Percentiles rank a stretch among this genome's conserved stretches.
phyloP scores from a whole-genome alignment of 768 basidiomycete genomes.

The Hericium alpestre region DNA sequence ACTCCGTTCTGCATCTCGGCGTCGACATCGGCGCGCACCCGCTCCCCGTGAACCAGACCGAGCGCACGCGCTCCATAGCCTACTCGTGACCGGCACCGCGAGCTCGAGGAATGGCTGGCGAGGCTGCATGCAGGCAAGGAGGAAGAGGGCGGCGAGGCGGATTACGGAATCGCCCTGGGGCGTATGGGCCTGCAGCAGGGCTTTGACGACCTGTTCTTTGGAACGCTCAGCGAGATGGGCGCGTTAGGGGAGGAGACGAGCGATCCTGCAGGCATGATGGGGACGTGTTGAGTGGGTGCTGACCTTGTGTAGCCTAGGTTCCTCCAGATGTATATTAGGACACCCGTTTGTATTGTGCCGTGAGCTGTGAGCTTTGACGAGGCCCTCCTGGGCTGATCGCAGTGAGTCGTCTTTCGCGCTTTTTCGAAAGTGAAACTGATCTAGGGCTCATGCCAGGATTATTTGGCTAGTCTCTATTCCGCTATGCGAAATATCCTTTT shows the following conservation, averaged over 20 bases:
- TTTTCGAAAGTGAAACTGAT: too few relatives aligned
- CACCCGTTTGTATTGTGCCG: too few relatives aligned
- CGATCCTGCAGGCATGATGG: background rate
- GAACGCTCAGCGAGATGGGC: constrained; percentile 52
- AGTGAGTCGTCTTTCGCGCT: too few relatives aligned
- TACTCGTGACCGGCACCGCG: constrained; percentile 51
- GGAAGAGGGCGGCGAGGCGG: constrained; percentile 15
- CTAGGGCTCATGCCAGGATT: too few relatives aligned
- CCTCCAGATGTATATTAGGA: too few relatives aligned
- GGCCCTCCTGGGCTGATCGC: too few relatives aligned
- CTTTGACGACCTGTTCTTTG: constrained; percentile 53
- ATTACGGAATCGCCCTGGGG: constrained; percentile 30
- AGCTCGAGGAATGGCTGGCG: constrained; percentile 61
- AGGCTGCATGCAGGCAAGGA: constrained; percentile 17
- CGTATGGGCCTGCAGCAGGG: constrained; percentile 46
- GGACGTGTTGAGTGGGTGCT: background rate
- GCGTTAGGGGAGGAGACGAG: constrained; percentile 6
- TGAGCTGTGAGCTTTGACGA: background rate
- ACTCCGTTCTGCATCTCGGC: constrained; percentile 33
- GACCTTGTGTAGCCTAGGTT: background rate
- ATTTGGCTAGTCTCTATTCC: too few relatives aligned
- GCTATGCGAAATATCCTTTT: too few relatives aligned
- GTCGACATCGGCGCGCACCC: constrained; percentile 24
- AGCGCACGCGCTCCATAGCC: constrained; percentile 59
- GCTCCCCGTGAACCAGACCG: constrained; percentile 53